These are phyloP conservation scores for Ophiostoma himal-ulmi DNA, from an alignment of 2,329 filamentous ascomycete genomes.

Conservation along the genomic window DNA sequence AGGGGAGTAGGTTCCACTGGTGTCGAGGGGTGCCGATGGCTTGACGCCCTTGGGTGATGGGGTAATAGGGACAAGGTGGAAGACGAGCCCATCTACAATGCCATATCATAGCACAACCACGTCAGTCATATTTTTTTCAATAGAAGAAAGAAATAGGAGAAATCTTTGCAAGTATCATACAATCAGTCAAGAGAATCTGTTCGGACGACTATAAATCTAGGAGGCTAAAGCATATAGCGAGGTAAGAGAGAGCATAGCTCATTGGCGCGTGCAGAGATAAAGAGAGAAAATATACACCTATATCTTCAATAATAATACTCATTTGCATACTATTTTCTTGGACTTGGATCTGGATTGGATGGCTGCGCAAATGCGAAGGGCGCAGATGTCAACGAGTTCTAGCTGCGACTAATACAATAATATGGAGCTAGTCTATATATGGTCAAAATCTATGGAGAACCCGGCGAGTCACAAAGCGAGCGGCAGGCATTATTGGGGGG, in stretches of 20 bases:
- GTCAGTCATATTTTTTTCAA: not conserved
- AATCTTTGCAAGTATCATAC: not conserved
- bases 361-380: slow-evolving; percentile 1
- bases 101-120: not conserved
- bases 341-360: not conserved
- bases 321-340: not conserved
- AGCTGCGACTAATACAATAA: slow-evolving; percentile 12
- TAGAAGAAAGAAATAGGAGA: no score
- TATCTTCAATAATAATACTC: not conserved
- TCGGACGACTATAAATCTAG: not conserved
- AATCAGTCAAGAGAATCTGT: not conserved
- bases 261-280: not conserved
- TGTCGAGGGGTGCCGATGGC: not conserved
- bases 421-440: not conserved
- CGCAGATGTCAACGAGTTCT: slow-evolving; percentile 12
- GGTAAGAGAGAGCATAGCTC: not conserved
- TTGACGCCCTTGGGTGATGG: not conserved
- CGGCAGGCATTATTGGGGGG: not conserved
- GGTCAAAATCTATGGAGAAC: not conserved
- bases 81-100: not conserved
- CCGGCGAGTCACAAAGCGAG: not conserved
- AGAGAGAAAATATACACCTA: not conserved
- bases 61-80: no score
- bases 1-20: not conserved
- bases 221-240: not conserved